Percentiles rank a stretch among this genome's conserved stretches.
These are phyloP conservation scores for Neocatenulostroma microsporum DNA, from an alignment of 2,329 filamentous ascomycete genomes.

Conservation along the genomic window DNA sequence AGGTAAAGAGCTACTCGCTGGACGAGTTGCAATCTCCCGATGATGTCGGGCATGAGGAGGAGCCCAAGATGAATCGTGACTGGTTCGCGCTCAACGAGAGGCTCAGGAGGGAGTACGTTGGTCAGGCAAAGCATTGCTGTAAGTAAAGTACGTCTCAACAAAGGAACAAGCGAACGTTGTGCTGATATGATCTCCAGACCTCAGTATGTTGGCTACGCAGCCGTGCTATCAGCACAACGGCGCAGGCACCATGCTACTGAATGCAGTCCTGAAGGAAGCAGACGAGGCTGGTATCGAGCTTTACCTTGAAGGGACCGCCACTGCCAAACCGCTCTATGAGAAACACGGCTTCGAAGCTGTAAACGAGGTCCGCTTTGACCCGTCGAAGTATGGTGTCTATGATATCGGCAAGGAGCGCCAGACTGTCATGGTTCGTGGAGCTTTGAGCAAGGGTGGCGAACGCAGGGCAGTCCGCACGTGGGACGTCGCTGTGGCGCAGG, in stretches of 20 bases:
- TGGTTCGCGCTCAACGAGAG: slow-evolving; percentile 29
- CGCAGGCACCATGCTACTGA: slow-evolving; percentile 34
- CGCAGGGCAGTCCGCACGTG: slow-evolving; percentile 6
- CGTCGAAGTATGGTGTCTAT: slow-evolving; percentile 20
- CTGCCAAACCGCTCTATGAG: slow-evolving; percentile 26
- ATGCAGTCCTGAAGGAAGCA: slow-evolving; percentile 35
- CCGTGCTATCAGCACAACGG: slow-evolving; percentile 37
- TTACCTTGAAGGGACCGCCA: slow-evolving; percentile 37
- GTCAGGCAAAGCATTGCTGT: slow-evolving; percentile 24
- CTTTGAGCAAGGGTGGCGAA: slow-evolving; percentile 12
- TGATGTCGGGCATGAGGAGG: slow-evolving; percentile 24
- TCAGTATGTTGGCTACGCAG: slow-evolving; percentile 33
- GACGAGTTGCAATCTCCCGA: slow-evolving; percentile 22
- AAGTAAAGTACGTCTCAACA: too few relatives aligned
- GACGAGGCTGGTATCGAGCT: slow-evolving; percentile 33
- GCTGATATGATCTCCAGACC: slow-evolving; percentile 15
- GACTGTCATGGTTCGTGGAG: slow-evolving; percentile 28
- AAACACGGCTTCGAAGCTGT: slow-evolving; percentile 26
- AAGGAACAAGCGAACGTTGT: too few relatives aligned
- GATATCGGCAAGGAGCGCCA: slow-evolving; percentile 24
- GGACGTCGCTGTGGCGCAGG: slow-evolving; percentile 7
- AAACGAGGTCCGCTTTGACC: slow-evolving; percentile 26
- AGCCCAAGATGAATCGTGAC: slow-evolving; percentile 27
- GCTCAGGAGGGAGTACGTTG: slow-evolving; percentile 23
- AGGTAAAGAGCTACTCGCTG: slow-evolving; percentile 22